Evolutionary conservation across 768 basidiomycete species (phyloP).

Genomic region (Lentinula aciculospora): DNA sequence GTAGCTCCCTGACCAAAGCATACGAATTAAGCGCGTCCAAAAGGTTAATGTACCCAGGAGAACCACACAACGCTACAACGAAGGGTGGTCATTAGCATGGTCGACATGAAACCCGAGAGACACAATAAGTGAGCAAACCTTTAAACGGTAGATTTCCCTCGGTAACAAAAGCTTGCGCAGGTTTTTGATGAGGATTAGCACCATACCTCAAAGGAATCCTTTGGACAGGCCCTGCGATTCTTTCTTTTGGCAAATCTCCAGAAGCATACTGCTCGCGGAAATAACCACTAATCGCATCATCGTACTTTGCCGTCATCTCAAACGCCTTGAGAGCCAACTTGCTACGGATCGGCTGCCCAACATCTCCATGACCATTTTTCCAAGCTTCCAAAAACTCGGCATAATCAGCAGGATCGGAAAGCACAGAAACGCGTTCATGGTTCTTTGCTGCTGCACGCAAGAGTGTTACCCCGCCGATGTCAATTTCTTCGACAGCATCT

Average conservation of each 20-base stretch:
- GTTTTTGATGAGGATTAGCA: slow-evolving; percentile 98
- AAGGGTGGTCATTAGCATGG: background rate
- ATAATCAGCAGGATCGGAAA: slow-evolving; percentile 90
- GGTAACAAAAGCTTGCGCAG: slow-evolving; percentile 91
- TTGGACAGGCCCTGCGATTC: slow-evolving; percentile 68
- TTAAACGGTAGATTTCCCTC: slow-evolving; percentile 91
- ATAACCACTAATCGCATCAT: slow-evolving; percentile 93
- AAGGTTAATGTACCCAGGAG: slow-evolving; percentile 98
- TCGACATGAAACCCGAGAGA: background rate
- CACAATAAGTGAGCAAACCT: slow-evolving; percentile 42
- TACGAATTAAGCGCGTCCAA: slow-evolving; percentile 97
- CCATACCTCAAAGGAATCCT: slow-evolving; percentile 88
- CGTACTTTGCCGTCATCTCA: slow-evolving; percentile 92
- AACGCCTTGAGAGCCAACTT: slow-evolving; percentile 95
- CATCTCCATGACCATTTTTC: slow-evolving; percentile 68
- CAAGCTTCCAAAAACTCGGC: slow-evolving; percentile 72
- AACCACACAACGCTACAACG: slow-evolving; percentile 79
- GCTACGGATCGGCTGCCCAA: slow-evolving; percentile 64
- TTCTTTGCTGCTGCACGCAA: slow-evolving; percentile 98
- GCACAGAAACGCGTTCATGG: slow-evolving; percentile 85
- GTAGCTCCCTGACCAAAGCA: slow-evolving; percentile 90
- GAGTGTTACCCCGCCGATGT: slow-evolving; percentile 97
- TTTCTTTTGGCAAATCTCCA: slow-evolving; percentile 58
- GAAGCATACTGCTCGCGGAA: slow-evolving; percentile 95
- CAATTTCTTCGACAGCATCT: slow-evolving; percentile 94